These are phyloP conservation scores for Sindora glabra DNA, from an alignment of 306 rosid genomes.

Conservation along the genomic window DNA sequence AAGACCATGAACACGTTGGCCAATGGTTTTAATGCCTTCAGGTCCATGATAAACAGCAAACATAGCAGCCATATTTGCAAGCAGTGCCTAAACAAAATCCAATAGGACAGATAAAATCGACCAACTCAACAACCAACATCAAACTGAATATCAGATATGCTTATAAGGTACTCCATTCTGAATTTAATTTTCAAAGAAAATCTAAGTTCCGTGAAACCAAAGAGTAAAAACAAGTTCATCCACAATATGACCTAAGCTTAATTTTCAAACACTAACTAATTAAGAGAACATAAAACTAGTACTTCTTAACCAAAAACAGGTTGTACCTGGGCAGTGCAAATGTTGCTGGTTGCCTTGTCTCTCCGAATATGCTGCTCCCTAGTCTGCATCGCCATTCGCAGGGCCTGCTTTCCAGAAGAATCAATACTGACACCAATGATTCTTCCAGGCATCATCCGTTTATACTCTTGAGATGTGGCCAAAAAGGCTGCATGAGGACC, in stretches of 20 bases:
- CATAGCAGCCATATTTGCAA: constrained; percentile 99
- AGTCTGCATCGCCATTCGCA: constrained; percentile 99
- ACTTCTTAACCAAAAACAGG: not conserved
- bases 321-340: constrained; percentile 97
- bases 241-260: not conserved
- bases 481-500: constrained; percentile 98
- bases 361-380: constrained; percentile 98
- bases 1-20: constrained; percentile 87
- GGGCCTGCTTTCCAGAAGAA: constrained; percentile 80
- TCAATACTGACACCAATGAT: constrained; percentile 95
- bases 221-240: not conserved
- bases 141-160: too few species aligned
- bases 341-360: constrained; percentile 99
- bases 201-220: not conserved
- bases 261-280: not conserved
- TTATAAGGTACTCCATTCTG: too few species aligned
- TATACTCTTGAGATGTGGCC: constrained; percentile 98
- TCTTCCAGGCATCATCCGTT: constrained; percentile 99
- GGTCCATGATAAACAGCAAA: constrained; percentile 99
- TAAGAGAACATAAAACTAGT: not conserved
- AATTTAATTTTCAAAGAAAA: not conserved
- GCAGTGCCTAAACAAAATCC: constrained; percentile 54
- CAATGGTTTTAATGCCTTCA: constrained; percentile 80
- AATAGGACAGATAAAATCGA: not conserved
- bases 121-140: constrained; percentile 1